Percentiles rank a stretch among this genome's conserved stretches.
Conservation (phyloP, 75 land plant genomes). For the Cupressus sempervirens region DNA sequence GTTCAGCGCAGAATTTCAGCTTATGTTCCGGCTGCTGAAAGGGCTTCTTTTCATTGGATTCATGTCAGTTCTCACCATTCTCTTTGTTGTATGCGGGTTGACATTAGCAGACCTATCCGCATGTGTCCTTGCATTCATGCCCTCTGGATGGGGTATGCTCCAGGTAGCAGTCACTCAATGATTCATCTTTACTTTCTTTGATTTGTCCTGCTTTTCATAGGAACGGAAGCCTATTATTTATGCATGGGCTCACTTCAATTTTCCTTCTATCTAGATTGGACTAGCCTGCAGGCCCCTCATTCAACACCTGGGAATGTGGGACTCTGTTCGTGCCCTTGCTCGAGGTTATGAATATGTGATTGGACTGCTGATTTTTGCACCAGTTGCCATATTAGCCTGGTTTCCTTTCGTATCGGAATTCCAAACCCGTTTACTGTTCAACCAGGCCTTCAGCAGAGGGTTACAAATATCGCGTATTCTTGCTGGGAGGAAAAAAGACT, state of each 20-base stretch:
- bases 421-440: slow-evolving; percentile 43
- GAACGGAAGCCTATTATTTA: neutral
- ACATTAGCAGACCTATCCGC: slow-evolving; percentile 79
- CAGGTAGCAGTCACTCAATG: slow-evolving; percentile 38
- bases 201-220: neutral
- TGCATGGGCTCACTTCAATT: neutral
- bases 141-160: slow-evolving; percentile 98
- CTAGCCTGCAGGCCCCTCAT: slow-evolving; percentile 54
- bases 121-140: slow-evolving; percentile 75
- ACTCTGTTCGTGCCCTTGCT: slow-evolving; percentile 68
- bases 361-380: slow-evolving; percentile 20
- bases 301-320: slow-evolving; percentile 63
- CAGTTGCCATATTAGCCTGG: slow-evolving; percentile 42
- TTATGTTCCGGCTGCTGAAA: slow-evolving; percentile 88
- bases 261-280: slow-evolving; percentile 38
- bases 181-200: neutral
- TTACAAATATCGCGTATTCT: slow-evolving; percentile 48
- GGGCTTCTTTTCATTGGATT: slow-evolving; percentile 79
- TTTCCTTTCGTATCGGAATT: slow-evolving; percentile 52
- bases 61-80: slow-evolving; percentile 64
- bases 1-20: slow-evolving; percentile 95
- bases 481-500: slow-evolving; percentile 35
- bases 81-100: slow-evolving; percentile 65
- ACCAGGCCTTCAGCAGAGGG: slow-evolving; percentile 56
- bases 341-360: slow-evolving; percentile 39